Evolutionary conservation across 495 filamentous ascomycete species (phyloP), one percentile per base, ranked within the genome.

Genomic region (Pseudevernia furfuracea): DNA sequence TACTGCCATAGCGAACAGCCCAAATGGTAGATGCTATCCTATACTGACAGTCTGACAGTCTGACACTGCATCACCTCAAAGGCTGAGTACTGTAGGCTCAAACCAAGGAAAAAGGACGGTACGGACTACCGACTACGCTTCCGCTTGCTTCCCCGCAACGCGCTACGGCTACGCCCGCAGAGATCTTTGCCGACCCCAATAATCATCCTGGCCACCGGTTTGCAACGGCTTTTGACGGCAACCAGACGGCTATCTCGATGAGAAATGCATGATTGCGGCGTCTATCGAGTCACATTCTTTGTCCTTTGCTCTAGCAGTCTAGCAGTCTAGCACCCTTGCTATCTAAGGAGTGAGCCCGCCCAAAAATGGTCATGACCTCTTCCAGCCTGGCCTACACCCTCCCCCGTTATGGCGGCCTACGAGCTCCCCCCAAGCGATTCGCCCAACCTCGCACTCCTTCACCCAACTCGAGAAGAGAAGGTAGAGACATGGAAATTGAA

Each of bases 381-480:
- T 32, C 12, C 25, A 17, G 3, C 11, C 49, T 32, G 28, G 8
- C 49, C 28, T 7, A 53, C 28, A 57, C 11, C 37, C 30, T 62
- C 38, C 6, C 6, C n/a, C 37, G 58, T 32, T 25, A 21, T 63
- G 37, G 28, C 28, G 38, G 7, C 59, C 11, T 34, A 71, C 32
- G 68, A 67, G 21, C 76, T 90, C 32, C 90, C 89, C 11, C 65
- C 75, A 21, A 79, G 81, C 55, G 74, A 79, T 55, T 87, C 86
- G 7, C 82, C 86, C 0, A 77, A 79, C 34, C 81, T 96, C 11
- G 69, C 81, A 52, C 82, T 96, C 64, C 82, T 84, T 46, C 82
- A 84, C 57, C 88, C 91, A 0, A 90, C 89, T 2, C 75, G 77
- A 3, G 73, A 77, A 34, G 91, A 96, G 72, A 85, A 82, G 52